Conservation (phyloP, 164 flowering plant species). For the Magnolia changhungtana region DNA sequence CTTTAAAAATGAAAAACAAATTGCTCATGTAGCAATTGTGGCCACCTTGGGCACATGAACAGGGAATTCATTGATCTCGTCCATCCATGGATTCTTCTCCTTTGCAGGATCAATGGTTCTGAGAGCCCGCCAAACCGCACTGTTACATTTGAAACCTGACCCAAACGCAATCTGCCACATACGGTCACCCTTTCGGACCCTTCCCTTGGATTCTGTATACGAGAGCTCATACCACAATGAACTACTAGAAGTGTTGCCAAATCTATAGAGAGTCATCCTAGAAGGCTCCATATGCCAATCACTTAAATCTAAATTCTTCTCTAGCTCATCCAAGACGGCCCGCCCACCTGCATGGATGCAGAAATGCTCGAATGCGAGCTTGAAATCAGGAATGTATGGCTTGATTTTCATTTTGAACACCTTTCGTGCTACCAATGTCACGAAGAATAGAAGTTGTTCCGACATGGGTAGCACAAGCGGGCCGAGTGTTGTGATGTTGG, state of each 20-base stretch:
- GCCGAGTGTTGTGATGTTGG: conserved; percentile 74
- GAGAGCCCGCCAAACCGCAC: conserved; percentile 66
- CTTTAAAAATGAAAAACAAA: too few species aligned
- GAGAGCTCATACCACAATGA: conserved; percentile 81
- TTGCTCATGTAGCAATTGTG: conserved; percentile 8
- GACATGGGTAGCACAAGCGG: conserved; percentile 82
- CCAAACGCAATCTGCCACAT: conserved; percentile 78
- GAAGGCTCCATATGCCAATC: conserved; percentile 86
- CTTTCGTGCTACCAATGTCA: conserved; percentile 49
- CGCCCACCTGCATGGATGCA: conserved; percentile 86
- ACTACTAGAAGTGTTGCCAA: conserved; percentile 74
- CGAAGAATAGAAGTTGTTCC: conserved; percentile 62
- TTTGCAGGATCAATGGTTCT: conserved; percentile 45
- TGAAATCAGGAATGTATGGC: conserved; percentile 78
- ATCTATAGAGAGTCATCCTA: conserved; percentile 60
- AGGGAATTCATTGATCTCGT: conserved; percentile 57
- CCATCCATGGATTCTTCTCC: conserved; percentile 75
- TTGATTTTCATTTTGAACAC: conserved; percentile 43
- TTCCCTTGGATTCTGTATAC: conserved; percentile 59
- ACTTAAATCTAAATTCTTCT: conserved; percentile 62
- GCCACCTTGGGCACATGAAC: conserved; percentile 52
- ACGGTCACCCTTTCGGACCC: conserved; percentile 59
- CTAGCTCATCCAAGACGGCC: conserved; percentile 71
- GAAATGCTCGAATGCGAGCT: conserved; percentile 78
- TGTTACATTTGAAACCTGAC: conserved; percentile 74